A percentile compares a stretch with the other conserved stretches of the same genome.
Evolutionary conservation across 2,329 filamentous ascomycete genomes (phyloP).

Genomic region (Cladosporium sp.): DNA sequence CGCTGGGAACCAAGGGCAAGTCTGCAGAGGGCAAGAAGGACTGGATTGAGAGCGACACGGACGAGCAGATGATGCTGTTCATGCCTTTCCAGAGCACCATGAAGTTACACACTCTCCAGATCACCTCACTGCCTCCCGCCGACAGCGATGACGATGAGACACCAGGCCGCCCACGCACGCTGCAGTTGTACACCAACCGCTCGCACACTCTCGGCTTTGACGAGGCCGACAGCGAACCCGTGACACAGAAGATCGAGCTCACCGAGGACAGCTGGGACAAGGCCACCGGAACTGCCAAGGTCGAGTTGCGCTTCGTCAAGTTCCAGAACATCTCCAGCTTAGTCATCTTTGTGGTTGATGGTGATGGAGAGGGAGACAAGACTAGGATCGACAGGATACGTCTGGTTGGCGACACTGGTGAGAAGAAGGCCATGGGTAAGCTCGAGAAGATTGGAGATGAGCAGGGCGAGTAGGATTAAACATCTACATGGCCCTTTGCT

Average conservation of each 20-base stretch:
- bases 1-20: conserved; percentile 58
- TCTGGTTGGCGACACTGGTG: conserved; percentile 83
- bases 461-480: conserved; percentile 53
- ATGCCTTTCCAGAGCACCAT: conserved; percentile 83
- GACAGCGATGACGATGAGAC: conserved; percentile 69
- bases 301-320: conserved; percentile 83
- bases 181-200: conserved; percentile 86
- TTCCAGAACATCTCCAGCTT: conserved; percentile 91
- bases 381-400: conserved; percentile 77
- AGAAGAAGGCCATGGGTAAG: conserved; percentile 92
- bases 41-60: conserved; percentile 94
- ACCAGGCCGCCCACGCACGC: conserved; percentile 76
- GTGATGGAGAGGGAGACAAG: conserved; percentile 79
- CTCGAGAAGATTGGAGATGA: conserved; percentile 91
- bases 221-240: conserved; percentile 82
- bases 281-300: conserved; percentile 51
- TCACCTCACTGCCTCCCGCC: conserved; percentile 75
- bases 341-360: conserved; percentile 82
- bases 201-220: conserved; percentile 91
- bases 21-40: conserved; percentile 57
- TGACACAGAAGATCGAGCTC: conserved; percentile 78
- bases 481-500: neutral
- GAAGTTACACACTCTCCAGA: conserved; percentile 83
- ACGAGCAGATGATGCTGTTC: conserved; percentile 93
- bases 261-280: conserved; percentile 71